A percentile compares a stretch with the other conserved stretches of the same genome.
Evolutionary conservation across 257 asterid genomes (phyloP).

Genomic region (Salvia miltiorrhiza): DNA sequence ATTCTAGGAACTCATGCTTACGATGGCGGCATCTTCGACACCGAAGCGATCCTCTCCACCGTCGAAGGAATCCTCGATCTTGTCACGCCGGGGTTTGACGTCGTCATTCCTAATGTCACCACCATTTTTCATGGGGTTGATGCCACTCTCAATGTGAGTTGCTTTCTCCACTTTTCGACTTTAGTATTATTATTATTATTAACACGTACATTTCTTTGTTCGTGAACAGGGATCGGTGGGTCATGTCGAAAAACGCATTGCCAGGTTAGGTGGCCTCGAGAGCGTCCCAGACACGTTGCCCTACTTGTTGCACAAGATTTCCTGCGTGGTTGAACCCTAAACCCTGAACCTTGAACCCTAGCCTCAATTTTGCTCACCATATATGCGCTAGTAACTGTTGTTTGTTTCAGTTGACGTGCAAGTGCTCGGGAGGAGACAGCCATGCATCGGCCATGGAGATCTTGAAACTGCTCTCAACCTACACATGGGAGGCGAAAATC

Average conservation of each 20-base stretch:
- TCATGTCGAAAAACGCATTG: neutral
- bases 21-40: neutral
- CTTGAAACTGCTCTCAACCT: neutral
- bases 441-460: neutral
- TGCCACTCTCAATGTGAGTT: neutral
- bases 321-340: neutral
- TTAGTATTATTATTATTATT: too few relatives aligned
- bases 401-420: neutral
- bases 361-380: too few relatives aligned
- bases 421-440: neutral
- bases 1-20: neutral
- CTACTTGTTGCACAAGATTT: neutral
- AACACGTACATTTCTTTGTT: neutral
- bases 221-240: neutral
- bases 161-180: too few relatives aligned
- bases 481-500: conserved; percentile 1
- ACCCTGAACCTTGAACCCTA: too few relatives aligned
- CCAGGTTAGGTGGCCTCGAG: neutral
- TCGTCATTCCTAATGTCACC: too few relatives aligned
- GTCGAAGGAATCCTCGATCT: neutral
- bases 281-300: neutral
- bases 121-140: too few relatives aligned
- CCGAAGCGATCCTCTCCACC: neutral
- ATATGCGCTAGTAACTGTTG: too few relatives aligned
- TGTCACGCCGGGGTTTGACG: too few relatives aligned